Evolutionary conservation across 345 rosid genomes (phyloP).

Genomic region (Linum usitatissimum): DNA sequence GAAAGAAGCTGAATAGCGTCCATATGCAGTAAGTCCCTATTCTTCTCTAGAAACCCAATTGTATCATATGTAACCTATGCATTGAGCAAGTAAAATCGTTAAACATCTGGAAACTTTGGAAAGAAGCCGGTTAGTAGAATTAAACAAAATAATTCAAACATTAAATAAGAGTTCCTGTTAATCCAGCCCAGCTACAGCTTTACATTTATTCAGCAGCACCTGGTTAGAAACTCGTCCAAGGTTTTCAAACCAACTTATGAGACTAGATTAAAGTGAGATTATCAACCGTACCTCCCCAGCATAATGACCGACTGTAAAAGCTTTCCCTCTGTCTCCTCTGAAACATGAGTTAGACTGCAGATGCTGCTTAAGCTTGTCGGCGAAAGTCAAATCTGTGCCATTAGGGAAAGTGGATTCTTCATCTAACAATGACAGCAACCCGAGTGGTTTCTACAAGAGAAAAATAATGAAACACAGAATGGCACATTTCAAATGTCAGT

Average conservation of each 20-base stretch:
- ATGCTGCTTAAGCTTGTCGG: conserved; percentile 3
- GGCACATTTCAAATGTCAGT: neutral
- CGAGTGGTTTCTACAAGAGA: neutral
- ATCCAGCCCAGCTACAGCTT: too few species aligned
- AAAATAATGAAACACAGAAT: neutral
- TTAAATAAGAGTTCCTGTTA: too few species aligned
- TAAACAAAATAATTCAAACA: too few species aligned
- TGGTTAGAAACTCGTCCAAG: too few species aligned
- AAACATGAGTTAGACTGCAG: neutral
- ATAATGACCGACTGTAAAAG: conserved; percentile 77
- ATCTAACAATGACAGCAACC: conserved; percentile 5
- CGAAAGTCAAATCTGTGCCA: conserved; percentile 4
- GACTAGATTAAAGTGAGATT: neutral
- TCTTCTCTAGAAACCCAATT: conserved; percentile 89
- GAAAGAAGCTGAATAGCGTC: conserved; percentile 90
- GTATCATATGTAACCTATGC: conserved; percentile 87
- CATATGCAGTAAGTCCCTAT: conserved; percentile 83
- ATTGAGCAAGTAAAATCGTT: conserved; percentile 18
- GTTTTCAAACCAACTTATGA: too few species aligned
- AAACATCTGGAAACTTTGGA: conserved; percentile 13
- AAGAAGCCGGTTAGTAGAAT: too few species aligned
- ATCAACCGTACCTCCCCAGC: conserved; percentile 73
- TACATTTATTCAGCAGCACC: too few species aligned
- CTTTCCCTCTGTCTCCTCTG: conserved; percentile 35
- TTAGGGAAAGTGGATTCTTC: conserved; percentile 9